phyloP scores from a whole-genome alignment of 1,284 basidiomycete genomes.

The Hemileia vastatrix region DNA sequence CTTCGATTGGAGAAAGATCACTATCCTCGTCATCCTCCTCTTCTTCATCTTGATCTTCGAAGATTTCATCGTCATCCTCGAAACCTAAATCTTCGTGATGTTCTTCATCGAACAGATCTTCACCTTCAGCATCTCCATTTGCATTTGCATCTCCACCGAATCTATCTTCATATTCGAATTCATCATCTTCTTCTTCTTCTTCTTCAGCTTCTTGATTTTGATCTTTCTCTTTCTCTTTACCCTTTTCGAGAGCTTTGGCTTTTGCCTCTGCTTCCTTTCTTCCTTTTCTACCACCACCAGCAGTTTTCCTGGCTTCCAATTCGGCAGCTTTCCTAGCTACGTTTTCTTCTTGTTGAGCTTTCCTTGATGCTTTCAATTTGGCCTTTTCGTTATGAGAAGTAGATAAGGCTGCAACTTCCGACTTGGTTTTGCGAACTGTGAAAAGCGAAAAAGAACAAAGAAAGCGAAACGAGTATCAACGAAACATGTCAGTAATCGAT shows the following conservation, averaged over 20 bases:
- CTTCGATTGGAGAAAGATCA: slow-evolving; percentile 1
- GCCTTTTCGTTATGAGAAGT: slow-evolving; percentile 65
- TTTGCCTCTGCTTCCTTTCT: slow-evolving; percentile 37
- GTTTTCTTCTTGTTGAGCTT: slow-evolving; percentile 78
- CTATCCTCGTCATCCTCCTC: slow-evolving; percentile 24
- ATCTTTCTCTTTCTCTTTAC: slow-evolving; percentile 56
- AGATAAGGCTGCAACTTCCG: slow-evolving; percentile 57
- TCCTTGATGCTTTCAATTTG: slow-evolving; percentile 61
- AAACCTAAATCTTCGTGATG: slow-evolving; percentile 25
- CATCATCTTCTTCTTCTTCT: slow-evolving; percentile 47
- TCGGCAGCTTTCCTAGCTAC: slow-evolving; percentile 65
- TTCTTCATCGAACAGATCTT: slow-evolving; percentile 27
- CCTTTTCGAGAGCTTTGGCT: slow-evolving; percentile 38
- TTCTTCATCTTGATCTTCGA: slow-evolving; percentile 25
- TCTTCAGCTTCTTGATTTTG: slow-evolving; percentile 57
- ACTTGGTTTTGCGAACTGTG: slow-evolving; percentile 36
- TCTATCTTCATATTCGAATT: slow-evolving; percentile 43
- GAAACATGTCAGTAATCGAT: neutral
- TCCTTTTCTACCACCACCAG: slow-evolving; percentile 33
- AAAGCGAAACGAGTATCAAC: neutral
- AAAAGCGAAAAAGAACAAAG: neutral
- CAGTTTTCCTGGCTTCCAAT: slow-evolving; percentile 45
- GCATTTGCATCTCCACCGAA: slow-evolving; percentile 29
- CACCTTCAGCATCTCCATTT: slow-evolving; percentile 31
- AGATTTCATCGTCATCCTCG: slow-evolving; percentile 41